These are phyloP conservation scores for Cercis canadensis DNA, from an alignment of 306 rosid species.

Conservation along the genomic window DNA sequence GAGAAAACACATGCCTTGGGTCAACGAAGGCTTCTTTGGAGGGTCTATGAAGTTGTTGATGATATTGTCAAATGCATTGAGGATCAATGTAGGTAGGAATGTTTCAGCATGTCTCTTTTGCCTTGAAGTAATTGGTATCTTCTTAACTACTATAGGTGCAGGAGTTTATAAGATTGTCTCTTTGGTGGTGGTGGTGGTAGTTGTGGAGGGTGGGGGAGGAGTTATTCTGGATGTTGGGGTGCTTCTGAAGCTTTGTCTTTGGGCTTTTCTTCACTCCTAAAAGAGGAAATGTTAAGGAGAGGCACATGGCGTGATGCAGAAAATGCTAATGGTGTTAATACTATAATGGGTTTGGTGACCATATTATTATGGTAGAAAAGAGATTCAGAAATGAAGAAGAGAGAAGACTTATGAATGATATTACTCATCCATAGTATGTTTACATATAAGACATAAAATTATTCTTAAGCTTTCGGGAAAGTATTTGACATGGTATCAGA, in stretches of 20 bases:
- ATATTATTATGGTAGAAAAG: too few relatives aligned
- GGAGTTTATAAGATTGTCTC: background rate
- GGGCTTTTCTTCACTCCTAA: constrained; percentile 46
- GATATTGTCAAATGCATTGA: constrained; percentile 70
- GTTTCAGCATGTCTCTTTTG: constrained; percentile 16
- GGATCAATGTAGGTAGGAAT: constrained; percentile 39
- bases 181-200: constrained; percentile 7
- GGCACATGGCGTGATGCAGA: constrained; percentile 15
- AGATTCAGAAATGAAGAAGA: too few relatives aligned
- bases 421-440: too few relatives aligned
- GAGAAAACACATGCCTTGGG: constrained; percentile 60
- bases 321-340: constrained; percentile 9
- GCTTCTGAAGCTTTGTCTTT: constrained; percentile 3
- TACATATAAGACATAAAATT: too few relatives aligned
- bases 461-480: too few relatives aligned
- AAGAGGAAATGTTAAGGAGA: constrained; percentile 35
- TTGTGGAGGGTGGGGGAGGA: background rate
- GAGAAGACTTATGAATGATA: too few relatives aligned
- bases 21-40: constrained; percentile 69
- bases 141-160: background rate
- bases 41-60: constrained; percentile 91
- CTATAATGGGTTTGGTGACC: constrained; percentile 42
- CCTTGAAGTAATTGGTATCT: background rate
- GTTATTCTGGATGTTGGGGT: background rate
- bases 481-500: too few relatives aligned